A percentile compares a stretch with the other conserved stretches of the same genome.
These are phyloP conservation scores for Rhodotorula mucilaginosa DNA, from an alignment of 1,284 basidiomycete species.

Conservation along the genomic window DNA sequence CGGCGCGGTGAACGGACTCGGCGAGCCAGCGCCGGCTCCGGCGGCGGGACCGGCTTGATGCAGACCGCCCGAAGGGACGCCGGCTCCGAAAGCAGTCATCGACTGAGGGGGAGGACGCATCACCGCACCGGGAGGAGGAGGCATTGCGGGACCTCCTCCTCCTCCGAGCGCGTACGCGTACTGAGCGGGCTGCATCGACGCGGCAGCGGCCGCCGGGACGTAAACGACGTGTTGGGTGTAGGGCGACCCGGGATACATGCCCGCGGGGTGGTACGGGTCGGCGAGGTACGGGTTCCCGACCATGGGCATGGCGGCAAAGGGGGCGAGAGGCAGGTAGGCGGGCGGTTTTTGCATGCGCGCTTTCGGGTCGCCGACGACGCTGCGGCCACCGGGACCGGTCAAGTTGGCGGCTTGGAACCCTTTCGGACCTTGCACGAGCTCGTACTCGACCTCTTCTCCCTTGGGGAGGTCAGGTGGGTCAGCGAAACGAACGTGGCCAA, in stretches of 20 bases:
- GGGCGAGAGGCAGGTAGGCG: conserved; percentile 30
- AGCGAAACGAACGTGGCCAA: neutral
- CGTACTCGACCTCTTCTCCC: conserved; percentile 45
- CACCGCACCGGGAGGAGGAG: too few species aligned
- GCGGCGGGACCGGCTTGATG: conserved; percentile 1
- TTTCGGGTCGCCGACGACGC: conserved; percentile 44
- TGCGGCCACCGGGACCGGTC: conserved; percentile 43
- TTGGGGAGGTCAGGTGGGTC: neutral
- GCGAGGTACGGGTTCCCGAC: conserved; percentile 27
- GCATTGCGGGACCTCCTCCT: too few species aligned
- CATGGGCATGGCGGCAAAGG: conserved; percentile 21
- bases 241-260: conserved; percentile 42
- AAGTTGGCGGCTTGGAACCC: conserved; percentile 44
- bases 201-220: conserved; percentile 28
- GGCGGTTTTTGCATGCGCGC: conserved; percentile 38
- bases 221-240: conserved; percentile 40
- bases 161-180: conserved; percentile 30
- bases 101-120: too few species aligned
- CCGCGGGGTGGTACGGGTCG: conserved; percentile 40
- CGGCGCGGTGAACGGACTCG: conserved; percentile 22
- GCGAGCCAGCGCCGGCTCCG: neutral
- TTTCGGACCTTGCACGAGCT: conserved; percentile 44
- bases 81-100: too few species aligned
- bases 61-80: neutral
- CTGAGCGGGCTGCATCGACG: conserved; percentile 25